These are phyloP conservation scores for Colletotrichum spaethianum DNA, from an alignment of 2,329 filamentous ascomycete species.

Conservation along the genomic window DNA sequence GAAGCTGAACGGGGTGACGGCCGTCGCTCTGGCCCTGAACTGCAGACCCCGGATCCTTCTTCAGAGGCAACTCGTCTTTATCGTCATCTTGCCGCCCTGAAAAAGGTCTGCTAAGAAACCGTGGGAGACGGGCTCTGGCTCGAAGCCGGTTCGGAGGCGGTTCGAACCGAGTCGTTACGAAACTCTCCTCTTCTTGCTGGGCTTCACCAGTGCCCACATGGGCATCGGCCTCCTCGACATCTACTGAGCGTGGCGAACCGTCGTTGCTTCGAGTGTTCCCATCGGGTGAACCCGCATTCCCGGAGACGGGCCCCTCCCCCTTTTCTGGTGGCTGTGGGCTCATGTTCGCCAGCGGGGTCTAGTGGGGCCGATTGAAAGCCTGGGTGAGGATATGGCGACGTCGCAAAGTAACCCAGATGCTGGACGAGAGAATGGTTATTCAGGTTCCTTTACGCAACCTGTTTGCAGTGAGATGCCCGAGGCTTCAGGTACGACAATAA, in stretches of 20 bases:
- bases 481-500: background rate
- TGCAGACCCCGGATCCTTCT: background rate
- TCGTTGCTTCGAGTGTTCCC: background rate
- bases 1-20: too few species aligned
- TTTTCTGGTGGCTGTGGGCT: slow-evolving; percentile 11
- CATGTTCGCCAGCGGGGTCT: background rate
- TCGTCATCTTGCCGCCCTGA: background rate
- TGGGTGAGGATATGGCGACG: too few species aligned
- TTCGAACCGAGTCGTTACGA: background rate
- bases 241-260: background rate
- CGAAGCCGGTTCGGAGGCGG: too few species aligned
- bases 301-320: background rate
- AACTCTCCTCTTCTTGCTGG: background rate
- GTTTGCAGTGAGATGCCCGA: background rate
- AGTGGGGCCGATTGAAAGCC: background rate
- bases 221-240: background rate
- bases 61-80: too few species aligned
- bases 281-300: background rate
- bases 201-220: background rate
- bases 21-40: background rate
- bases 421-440: too few species aligned
- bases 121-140: background rate
- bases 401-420: background rate
- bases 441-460: background rate
- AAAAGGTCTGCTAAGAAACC: background rate